phyloP scores from a whole-genome alignment of 331 rosid species.

The Erythrophleum ivorense region DNA sequence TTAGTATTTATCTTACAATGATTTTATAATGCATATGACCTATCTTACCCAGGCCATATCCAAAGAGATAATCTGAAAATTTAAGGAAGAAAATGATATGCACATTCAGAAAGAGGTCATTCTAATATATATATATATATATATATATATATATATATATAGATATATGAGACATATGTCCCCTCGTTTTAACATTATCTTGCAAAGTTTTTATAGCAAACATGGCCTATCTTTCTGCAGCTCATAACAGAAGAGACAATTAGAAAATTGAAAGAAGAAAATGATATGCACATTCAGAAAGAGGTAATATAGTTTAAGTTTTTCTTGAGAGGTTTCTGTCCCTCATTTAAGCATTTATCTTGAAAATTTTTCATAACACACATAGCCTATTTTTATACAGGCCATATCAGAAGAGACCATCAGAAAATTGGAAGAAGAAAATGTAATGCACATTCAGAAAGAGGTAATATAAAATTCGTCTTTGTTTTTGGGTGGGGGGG shows the following conservation, averaged over 20 bases:
- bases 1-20: background rate
- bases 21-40: background rate
- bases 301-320: constrained; percentile 31
- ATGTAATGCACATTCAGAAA: constrained; percentile 36
- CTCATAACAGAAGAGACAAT: constrained; percentile 39
- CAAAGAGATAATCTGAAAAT: constrained; percentile 38
- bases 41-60: constrained; percentile 30
- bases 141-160: too few species aligned
- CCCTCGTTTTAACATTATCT: constrained; percentile 13
- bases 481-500: background rate
- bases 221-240: constrained; percentile 36
- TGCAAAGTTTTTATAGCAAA: constrained; percentile 22
- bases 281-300: constrained; percentile 39
- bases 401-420: background rate
- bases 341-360: constrained; percentile 15
- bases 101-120: constrained; percentile 38
- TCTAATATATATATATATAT: background rate
- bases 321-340: constrained; percentile 14
- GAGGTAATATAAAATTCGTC: constrained; percentile 32
- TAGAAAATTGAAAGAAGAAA: constrained; percentile 44
- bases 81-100: constrained; percentile 39
- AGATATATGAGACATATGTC: constrained; percentile 3
- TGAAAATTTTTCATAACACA: background rate
- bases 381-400: background rate
- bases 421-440: background rate